These are phyloP conservation scores for Piloderma croceum DNA, from an alignment of 768 basidiomycete species.

Conservation along the genomic window DNA sequence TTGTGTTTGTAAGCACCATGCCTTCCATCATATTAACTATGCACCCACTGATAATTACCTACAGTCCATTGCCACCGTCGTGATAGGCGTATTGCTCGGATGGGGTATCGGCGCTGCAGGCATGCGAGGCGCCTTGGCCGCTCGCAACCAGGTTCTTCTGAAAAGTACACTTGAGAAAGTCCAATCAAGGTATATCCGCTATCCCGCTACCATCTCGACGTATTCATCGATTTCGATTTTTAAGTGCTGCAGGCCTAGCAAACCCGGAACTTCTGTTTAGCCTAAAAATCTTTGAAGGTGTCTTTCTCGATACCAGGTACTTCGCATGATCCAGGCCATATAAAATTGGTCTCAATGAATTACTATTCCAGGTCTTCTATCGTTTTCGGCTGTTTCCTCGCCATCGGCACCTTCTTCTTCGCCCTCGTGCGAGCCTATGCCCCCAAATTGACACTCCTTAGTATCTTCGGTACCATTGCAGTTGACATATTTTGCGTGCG, in stretches of 20 bases:
- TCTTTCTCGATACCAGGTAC: conserved; percentile 43
- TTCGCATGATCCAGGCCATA: conserved; percentile 1
- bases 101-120: conserved; percentile 53
- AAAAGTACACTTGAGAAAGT: conserved; percentile 22
- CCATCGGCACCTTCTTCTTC: conserved; percentile 37
- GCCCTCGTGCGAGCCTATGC: conserved; percentile 41
- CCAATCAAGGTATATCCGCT: conserved; percentile 25
- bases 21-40: background rate
- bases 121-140: conserved; percentile 44
- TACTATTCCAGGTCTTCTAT: conserved; percentile 30
- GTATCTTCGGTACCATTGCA: conserved; percentile 44
- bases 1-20: conserved; percentile 39
- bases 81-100: conserved; percentile 42
- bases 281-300: conserved; percentile 41
- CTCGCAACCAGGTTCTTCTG: conserved; percentile 29
- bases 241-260: conserved; percentile 28
- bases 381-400: conserved; percentile 46
- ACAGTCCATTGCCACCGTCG: conserved; percentile 37
- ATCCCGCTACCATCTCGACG: too few species aligned
- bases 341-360: background rate
- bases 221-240: too few species aligned
- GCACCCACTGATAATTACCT: background rate
- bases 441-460: conserved; percentile 40
- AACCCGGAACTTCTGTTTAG: conserved; percentile 35
- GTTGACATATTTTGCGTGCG: conserved; percentile 38